Conservation (phyloP, 805 yeast species). For the Nakazawaea sp. region DNA sequence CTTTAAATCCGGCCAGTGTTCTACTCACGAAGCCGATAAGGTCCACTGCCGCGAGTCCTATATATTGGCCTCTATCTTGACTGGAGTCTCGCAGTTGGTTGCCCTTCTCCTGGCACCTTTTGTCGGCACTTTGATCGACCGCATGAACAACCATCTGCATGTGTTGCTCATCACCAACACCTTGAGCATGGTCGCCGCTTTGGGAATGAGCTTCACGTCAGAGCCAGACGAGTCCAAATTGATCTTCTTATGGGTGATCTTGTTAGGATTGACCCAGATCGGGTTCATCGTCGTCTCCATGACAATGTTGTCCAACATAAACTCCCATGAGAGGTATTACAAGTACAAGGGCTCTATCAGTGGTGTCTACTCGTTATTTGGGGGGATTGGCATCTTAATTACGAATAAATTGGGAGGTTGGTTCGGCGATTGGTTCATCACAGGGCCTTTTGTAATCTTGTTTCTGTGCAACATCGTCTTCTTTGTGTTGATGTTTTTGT, state of each 20-base stretch:
- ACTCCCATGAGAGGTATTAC: slow-evolving; percentile 36
- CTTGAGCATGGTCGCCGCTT: slow-evolving; percentile 37
- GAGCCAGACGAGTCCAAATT: slow-evolving; percentile 29
- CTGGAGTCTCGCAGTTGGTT: slow-evolving; percentile 58
- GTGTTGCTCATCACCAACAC: slow-evolving; percentile 31
- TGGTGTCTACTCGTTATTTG: slow-evolving; percentile 63
- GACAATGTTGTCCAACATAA: slow-evolving; percentile 36
- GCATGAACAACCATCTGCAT: slow-evolving; percentile 21
- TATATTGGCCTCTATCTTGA: slow-evolving; percentile 56
- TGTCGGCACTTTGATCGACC: slow-evolving; percentile 55
- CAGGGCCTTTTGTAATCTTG: slow-evolving; percentile 53
- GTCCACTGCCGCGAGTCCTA: slow-evolving; percentile 56
- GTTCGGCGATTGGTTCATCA: slow-evolving; percentile 48
- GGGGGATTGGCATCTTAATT: slow-evolving; percentile 60
- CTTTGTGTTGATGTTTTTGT: slow-evolving; percentile 23
- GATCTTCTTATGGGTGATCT: slow-evolving; percentile 30
- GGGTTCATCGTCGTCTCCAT: slow-evolving; percentile 57
- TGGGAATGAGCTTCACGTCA: slow-evolving; percentile 25
- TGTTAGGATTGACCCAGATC: slow-evolving; percentile 56
- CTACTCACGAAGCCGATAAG: slow-evolving; percentile 23
- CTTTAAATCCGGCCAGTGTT: slow-evolving; percentile 43
- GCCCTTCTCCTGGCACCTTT: slow-evolving; percentile 57
- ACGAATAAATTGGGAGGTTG: slow-evolving; percentile 57
- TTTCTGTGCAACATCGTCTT: slow-evolving; percentile 31
- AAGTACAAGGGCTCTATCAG: slow-evolving; percentile 55